Evolutionary conservation across 2,329 filamentous ascomycete genomes (phyloP), one percentile per base, ranked within the genome.

Genomic region (Claviceps digitariae): DNA sequence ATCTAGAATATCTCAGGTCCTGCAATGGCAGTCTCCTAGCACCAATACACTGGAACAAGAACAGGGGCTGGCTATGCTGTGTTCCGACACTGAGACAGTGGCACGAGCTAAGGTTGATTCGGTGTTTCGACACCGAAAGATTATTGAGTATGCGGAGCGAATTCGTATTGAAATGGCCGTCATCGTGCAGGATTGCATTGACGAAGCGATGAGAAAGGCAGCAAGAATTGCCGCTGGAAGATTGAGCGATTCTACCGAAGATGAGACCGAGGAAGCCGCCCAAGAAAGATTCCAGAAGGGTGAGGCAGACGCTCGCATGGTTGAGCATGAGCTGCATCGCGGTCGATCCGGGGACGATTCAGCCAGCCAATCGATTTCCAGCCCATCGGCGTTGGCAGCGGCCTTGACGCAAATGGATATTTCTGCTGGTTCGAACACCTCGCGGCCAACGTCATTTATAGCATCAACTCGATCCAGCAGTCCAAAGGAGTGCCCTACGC

Each of bases 21-120:
- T 94, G 59, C 90, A 96, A 66, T 98, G 94, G 93, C 90, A 95
- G 63, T 95, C 91, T 5, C 93, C 93, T 0, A 90, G 88, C 61
- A 86, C 85, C 50, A 91, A 91, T 62, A 93, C 90, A 0, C 71
- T 95, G 17, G 93, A 98, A 57, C 90, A 96, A 65, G 91, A 97
- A 65, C 87, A 94, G 63, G 93, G 93, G 0, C 73, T 98, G 25
- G 85, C 89, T 40, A 69, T 90, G 27, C 73, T 98, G n/a, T 95
- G 90, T 65, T 79, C 87, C 15, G 93, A 98, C 64, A 97, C 90
- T 0, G 89, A 93, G 66, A 83, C 79, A 62, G 79, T 89, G 41
- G 87, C 90, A 27, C 87, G 83, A 62, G 80, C 86, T 46, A 98
- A 98, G 66, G 87, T 97, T 1, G 93, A 98, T 62, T 87, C 91